Evolutionary conservation across 1,284 basidiomycete genomes (phyloP).

Genomic region (Naganishia cerealis): DNA sequence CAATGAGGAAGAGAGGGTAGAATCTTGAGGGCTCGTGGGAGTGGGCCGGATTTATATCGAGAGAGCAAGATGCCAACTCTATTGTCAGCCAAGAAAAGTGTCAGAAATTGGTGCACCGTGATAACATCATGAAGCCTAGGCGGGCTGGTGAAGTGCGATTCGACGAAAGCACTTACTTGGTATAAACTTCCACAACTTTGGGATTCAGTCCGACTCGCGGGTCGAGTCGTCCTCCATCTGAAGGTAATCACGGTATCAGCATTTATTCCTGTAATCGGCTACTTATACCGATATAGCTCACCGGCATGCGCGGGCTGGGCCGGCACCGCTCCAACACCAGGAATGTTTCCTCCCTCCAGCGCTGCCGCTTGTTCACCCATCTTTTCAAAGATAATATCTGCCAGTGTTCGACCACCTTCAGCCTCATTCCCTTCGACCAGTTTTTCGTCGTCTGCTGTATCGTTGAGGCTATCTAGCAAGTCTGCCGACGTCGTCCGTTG

Average conservation of each 20-base stretch:
- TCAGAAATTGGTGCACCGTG: background rate
- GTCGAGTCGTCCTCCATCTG: slow-evolving; percentile 66
- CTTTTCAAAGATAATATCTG: slow-evolving; percentile 94
- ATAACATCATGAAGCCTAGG: background rate
- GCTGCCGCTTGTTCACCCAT: slow-evolving; percentile 61
- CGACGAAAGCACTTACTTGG: slow-evolving; percentile 65
- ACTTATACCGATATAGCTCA: background rate
- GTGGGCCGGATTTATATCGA: slow-evolving; percentile 89
- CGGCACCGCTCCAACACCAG: slow-evolving; percentile 36
- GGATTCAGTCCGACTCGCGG: slow-evolving; percentile 91
- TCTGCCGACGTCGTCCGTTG: slow-evolving; percentile 13
- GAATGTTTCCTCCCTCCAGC: slow-evolving; percentile 54
- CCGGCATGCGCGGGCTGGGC: slow-evolving; percentile 32
- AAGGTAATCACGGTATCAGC: slow-evolving; percentile 23
- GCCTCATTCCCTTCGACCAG: slow-evolving; percentile 31
- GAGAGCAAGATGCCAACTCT: slow-evolving; percentile 84
- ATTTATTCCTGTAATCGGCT: background rate
- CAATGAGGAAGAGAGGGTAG: slow-evolving; percentile 93
- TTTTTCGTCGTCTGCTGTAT: slow-evolving; percentile 25
- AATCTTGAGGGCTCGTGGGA: slow-evolving; percentile 98
- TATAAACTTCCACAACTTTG: slow-evolving; percentile 93
- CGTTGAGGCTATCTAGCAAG: slow-evolving; percentile 24
- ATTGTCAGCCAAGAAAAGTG: slow-evolving; percentile 11
- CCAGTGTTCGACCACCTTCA: slow-evolving; percentile 77
- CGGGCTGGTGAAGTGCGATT: no score